Conservation (phyloP, 1,139 yeast genomes). For the Martiniozyma asiatica region DNA sequence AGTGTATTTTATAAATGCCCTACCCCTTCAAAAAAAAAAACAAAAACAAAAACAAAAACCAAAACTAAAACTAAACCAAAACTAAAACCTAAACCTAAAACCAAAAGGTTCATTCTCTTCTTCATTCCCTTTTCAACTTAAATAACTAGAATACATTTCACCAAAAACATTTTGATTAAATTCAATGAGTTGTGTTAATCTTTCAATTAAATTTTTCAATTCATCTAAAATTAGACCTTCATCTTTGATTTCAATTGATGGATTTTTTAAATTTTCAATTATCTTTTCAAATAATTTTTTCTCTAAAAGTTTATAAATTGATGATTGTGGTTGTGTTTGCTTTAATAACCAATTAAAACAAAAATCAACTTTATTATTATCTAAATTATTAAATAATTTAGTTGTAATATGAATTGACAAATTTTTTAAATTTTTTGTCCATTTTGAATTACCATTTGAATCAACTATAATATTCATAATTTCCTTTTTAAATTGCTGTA, state of each 20-base stretch:
- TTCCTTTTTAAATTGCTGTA: slow-evolving; percentile 32
- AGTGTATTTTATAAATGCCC: no score
- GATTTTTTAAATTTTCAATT: slow-evolving; percentile 9
- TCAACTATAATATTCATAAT: slow-evolving; percentile 73
- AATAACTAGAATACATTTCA: slow-evolving; percentile 30
- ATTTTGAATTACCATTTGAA: slow-evolving; percentile 75
- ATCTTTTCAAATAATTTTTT: slow-evolving; percentile 46
- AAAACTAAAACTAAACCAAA: no score
- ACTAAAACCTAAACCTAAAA: no score
- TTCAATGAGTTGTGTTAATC: slow-evolving; percentile 46
- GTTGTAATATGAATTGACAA: slow-evolving; percentile 58
- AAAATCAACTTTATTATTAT: slow-evolving; percentile 41
- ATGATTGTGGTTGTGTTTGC: slow-evolving; percentile 78
- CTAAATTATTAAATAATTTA: slow-evolving; percentile 13
- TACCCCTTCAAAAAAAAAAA: no score
- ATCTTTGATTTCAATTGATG: slow-evolving; percentile 15
- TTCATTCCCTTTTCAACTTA: no score
- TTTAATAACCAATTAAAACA: slow-evolving; percentile 72
- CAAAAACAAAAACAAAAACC: no score
- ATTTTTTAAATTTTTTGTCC: slow-evolving; percentile 75
- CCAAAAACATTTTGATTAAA: slow-evolving; percentile 74
- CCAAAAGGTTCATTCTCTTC: no score
- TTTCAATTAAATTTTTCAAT: slow-evolving; percentile 35
- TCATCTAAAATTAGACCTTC: slow-evolving; percentile 29
- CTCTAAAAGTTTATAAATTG: slow-evolving; percentile 70